Percentiles rank a stretch among this genome's conserved stretches.
These are phyloP conservation scores for Artomyces pyxidatus DNA, from an alignment of 768 basidiomycete species.

Conservation along the genomic window DNA sequence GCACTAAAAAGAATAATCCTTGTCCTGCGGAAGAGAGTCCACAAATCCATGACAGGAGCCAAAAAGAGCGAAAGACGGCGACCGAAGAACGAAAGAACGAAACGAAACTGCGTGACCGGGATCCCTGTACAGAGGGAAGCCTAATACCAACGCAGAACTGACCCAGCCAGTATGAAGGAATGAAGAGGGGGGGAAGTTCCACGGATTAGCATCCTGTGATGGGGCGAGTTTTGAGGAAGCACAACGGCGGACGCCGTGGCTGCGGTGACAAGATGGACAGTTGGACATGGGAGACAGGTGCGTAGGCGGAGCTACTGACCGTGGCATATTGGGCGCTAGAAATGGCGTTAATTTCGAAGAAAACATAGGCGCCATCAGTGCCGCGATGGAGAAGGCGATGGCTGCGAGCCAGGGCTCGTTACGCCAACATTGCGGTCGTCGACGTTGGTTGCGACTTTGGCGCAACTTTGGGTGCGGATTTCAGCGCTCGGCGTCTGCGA, in stretches of 20 bases:
- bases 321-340: background rate
- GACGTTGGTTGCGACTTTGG: no score
- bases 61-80: background rate
- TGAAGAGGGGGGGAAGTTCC: background rate
- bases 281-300: background rate
- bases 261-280: background rate
- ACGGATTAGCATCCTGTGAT: no score
- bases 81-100: background rate
- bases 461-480: no score
- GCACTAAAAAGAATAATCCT: slow-evolving; percentile 9
- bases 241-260: background rate
- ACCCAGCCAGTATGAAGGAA: slow-evolving; percentile 10
- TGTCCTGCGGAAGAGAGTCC: slow-evolving; percentile 13
- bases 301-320: background rate
- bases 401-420: background rate
- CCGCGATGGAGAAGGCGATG: background rate
- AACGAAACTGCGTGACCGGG: slow-evolving; percentile 1
- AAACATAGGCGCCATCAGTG: background rate
- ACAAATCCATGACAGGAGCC: slow-evolving; percentile 4
- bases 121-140: slow-evolving; percentile 4
- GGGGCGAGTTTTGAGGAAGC: background rate
- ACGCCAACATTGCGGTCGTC: no score
- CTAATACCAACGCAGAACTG: slow-evolving; percentile 1
- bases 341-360: background rate
- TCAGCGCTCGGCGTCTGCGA: background rate